Base-by-base conservation (phyloP, 441 rosid genomes). In the Breynia disticha region DNA sequence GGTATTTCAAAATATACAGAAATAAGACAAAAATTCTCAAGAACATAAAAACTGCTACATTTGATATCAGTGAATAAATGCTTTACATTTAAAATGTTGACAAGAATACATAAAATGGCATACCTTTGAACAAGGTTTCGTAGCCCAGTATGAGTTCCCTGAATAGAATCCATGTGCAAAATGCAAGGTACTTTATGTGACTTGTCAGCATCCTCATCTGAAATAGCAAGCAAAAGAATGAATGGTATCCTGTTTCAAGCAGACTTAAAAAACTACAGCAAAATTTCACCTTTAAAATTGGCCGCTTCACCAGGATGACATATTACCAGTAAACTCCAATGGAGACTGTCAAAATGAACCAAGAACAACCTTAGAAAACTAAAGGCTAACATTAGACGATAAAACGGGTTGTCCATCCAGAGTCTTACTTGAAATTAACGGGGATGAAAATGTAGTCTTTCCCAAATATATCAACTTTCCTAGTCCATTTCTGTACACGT, bases 401-500 rank as follows among this genome's bases (percentile, higher is more conserved):
- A 42, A 49, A 37, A 59, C 39, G 13, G 32, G 47, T 38, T 11
- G 54, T 32, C 20, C 19, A 51, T 46, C 43, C 44, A 62, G 41
- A 18, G 50, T 58, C 72, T 74, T 57, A 94, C 99, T 77, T 90
- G 86, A 67, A 94, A 66, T 94, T 94, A 60, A 94, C 86, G 58
- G 99, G 99, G 70, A 94, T 73, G 72, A 89, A 89, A 67, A 89
- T 62, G 65, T 89, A 94, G 66, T 94, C 97, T 68, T 83, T 94
- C 55, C 75, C 86, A 72, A 89, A 94, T 48, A 94, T 67, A 68
- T 90, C 77, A 70, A 94, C 82, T 69, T 84, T 82, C 76, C 81
- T 87, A 21, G 99, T 94, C 99, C 99, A 94, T 73, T 83, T 94
- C 60, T 69, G 89, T 61, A 94, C 94, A 21, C 95, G 99, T 46